Conservation (phyloP, 140 eudicot genomes). For the Erigeron philadelphicus region DNA sequence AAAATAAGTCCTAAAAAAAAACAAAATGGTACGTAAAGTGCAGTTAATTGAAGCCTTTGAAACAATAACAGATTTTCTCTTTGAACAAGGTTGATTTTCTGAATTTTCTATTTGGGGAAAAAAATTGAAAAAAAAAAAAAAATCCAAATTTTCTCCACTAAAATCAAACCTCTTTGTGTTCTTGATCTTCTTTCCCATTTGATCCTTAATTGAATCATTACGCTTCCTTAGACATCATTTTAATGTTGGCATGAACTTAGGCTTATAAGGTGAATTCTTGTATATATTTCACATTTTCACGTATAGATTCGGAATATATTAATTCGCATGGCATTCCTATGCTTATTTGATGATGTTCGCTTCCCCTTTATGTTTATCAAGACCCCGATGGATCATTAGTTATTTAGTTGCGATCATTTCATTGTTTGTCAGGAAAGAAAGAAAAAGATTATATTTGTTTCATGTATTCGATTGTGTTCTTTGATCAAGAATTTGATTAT, state of each 20-base stretch:
- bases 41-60: slow-evolving; percentile 1
- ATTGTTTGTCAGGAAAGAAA: not conserved
- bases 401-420: not conserved
- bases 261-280: slow-evolving; percentile 9
- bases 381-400: not conserved
- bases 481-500: slow-evolving; percentile 13
- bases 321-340: slow-evolving; percentile 1
- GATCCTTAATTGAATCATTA: not conserved
- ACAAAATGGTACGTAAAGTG: slow-evolving; percentile 6
- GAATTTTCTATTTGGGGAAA: slow-evolving; percentile 19
- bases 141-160: slow-evolving; percentile 17
- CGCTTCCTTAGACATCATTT: slow-evolving; percentile 14
- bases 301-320: not conserved
- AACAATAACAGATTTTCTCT: slow-evolving; percentile 25
- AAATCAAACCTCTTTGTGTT: slow-evolving; percentile 20
- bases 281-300: not conserved
- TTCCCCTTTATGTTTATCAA: not conserved
- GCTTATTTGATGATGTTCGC: not conserved
- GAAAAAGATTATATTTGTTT: not conserved
- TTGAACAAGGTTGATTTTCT: slow-evolving; percentile 23
- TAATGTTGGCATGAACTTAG: slow-evolving; percentile 16
- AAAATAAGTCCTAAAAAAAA: not conserved
- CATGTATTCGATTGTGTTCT: not conserved
- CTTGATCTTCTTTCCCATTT: slow-evolving; percentile 16
- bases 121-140: not conserved